Evolutionary conservation across 2,329 filamentous ascomycete species (phyloP), one percentile per base, ranked within the genome.

Genomic region (Curvularia eragrostidis): DNA sequence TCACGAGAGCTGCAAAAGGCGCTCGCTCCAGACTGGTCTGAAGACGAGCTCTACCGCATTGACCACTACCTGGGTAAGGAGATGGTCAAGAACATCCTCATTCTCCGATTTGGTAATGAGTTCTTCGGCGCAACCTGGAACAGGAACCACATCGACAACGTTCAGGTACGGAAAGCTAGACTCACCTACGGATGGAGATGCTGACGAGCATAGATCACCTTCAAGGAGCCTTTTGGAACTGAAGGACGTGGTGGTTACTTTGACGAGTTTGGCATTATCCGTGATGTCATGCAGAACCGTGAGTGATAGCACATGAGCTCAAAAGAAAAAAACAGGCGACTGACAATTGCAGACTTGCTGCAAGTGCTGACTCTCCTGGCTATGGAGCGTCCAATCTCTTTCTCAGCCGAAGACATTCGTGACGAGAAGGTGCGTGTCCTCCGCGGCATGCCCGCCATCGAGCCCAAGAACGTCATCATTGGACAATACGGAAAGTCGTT

Each of bases 61-160:
- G 95, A 99, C 79, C 95, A 99, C 83, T 99, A 99, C 80, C 87
- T 99, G 47, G 96, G 96, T 73, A 99, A 99, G 85, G 95, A 99
- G 82, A 99, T 99, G 95, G 95, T 99, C 73, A 99, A 99, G 88
- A 99, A 99, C 82, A 96, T 99, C 69, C 85, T 99, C 67, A 97
- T 99, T 70, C 87, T 99, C 67, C 88, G 96, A 76, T 99, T 99
- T 77, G 96, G 95, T 71, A 99, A 99, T 83, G 93, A 96, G 68
- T 99, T 99, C 85, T 91, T 99, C 71, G 93, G 93, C 66, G 94
- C 95, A 42, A 99, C 94, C 58, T 99, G 95, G 95, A 99, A 98
- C 84, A 88, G 95, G 69, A 93, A 97, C 79, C 94, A 98, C 84
- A 99, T 99, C 82, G 95, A 98, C 82, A 99, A 97, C 73, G 90